Evolutionary conservation across 176 grass and related monocot genomes (phyloP), one percentile per base, ranked within the genome.

Genomic region (Aegilops speltoides): DNA sequence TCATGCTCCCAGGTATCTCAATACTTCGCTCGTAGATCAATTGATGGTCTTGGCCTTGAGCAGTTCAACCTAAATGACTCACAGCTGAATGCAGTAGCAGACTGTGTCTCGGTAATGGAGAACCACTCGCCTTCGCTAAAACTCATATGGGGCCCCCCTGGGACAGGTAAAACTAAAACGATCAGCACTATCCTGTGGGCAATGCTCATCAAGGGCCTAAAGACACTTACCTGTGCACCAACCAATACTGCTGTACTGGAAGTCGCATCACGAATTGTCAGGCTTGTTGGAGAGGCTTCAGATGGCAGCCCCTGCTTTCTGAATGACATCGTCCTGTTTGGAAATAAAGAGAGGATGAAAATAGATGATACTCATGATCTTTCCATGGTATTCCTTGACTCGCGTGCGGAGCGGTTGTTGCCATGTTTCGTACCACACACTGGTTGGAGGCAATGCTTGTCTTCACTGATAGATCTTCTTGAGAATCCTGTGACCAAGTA

Each of bases 141-240:
- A 25, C 85, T 93, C 2, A 84, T 93, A 52, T 93, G 91, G 91
- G 91, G 85, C 2, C 85, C 91, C 7, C 91, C 91, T 62, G 85
- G 88, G 28, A 93, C 85, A 16, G 88, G 91, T 36, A 90, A 93
- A 69, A 93, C 88, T 0, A 93, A 88, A 71, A 90, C 85, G 2
- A 85, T 93, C 11, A 57, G 76, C 77, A 70, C 81, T 46, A 46
- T 93, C 3, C 13, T 90, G 52, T 90, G 85, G 88, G 23, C 38
- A 62, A 59, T 93, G 61, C 59, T 64, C 34, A 24, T 65, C 10
- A 43, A 63, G 34, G 69, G 80, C 60, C 62, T 76, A 71, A 74
- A 45, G 38, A 90, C 85, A 28, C 54, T 74, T 74, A 73, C 82
- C 26, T 93, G 88, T 36, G 91, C 91, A 37, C 84, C 88, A 15